These are phyloP conservation scores for Salvia rosmarinus DNA, from an alignment of 257 asterid species.

Conservation along the genomic window DNA sequence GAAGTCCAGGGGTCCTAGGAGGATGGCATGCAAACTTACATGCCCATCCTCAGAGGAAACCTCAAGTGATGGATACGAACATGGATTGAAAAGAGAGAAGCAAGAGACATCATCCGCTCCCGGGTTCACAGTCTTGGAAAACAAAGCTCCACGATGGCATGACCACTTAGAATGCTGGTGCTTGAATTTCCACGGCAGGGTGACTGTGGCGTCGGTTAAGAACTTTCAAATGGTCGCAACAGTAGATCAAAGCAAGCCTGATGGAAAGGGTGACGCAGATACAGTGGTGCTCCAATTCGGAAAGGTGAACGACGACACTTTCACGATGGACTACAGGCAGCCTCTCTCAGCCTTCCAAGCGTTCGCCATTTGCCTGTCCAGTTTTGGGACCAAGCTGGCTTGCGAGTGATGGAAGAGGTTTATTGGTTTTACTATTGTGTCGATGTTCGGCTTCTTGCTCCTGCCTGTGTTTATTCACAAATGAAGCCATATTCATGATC, in stretches of 20 bases:
- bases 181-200: slow-evolving; percentile 96
- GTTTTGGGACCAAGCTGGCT: slow-evolving; percentile 92
- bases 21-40: slow-evolving; percentile 72
- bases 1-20: slow-evolving; percentile 93
- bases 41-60: slow-evolving; percentile 44
- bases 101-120: slow-evolving; percentile 36
- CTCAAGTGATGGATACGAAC: slow-evolving; percentile 28
- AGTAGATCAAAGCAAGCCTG: slow-evolving; percentile 67
- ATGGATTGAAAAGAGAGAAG: slow-evolving; percentile 34
- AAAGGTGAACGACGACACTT: slow-evolving; percentile 77
- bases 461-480: no score
- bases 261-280: slow-evolving; percentile 80
- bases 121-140: slow-evolving; percentile 55
- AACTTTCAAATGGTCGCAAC: slow-evolving; percentile 87
- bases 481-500: no score
- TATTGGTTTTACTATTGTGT: background rate
- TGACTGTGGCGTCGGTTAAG: slow-evolving; percentile 96
- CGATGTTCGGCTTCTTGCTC: background rate
- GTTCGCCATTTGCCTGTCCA: slow-evolving; percentile 87
- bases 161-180: slow-evolving; percentile 98
- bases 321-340: slow-evolving; percentile 81
- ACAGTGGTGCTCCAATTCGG: slow-evolving; percentile 92
- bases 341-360: slow-evolving; percentile 96
- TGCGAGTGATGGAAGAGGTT: slow-evolving; percentile 49
- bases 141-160: slow-evolving; percentile 94